Base-by-base conservation (phyloP, 805 yeast genomes). In the Dipodascopsis uninucleata region DNA sequence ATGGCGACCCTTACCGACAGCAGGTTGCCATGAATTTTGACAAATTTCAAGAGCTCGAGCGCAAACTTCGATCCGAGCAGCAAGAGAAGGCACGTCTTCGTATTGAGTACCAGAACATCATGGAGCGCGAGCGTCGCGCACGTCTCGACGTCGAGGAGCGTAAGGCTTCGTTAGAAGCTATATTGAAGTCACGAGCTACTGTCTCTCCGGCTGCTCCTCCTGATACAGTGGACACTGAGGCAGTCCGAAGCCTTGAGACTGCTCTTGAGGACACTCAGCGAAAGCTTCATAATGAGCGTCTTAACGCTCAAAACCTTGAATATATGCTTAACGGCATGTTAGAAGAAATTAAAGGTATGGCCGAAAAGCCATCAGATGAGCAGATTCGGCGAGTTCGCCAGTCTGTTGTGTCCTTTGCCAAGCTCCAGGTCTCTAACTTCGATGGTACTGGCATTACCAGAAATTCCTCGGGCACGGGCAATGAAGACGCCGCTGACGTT, bases 201-300 rank as follows among this genome's bases (percentile, higher is more conserved):
- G 32, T 17, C 17, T 46, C 41, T 16, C 12, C 12, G 12, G 35
- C 21, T 31, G 35, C 14, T 34, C 12, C 37, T 16, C n/a, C 34
- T 6, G 35, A 9, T 34, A 12, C n/a, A n/a, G 28, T 10, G 20
- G 7, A 6, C 12, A 16, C 8, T 7, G 37, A 34, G 37, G 35
- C 29, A 14, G 29, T 42, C 23, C 28, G 40, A 18, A 16, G 43
- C 14, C 46, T 49, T 7, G 49, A 49, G 35, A 16, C 35, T 10
- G 49, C 47, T 12, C 45, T 49, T 22, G 54, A 49, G 23, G 52
- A 35, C 10, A 28, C 54, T 1, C 53, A 45, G 28, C 48, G 53
- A 29, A 49, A 49, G 39, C 48, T 49, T 14, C 40, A 35, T 41
- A 44, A 36, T 31, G 54, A 49, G 31, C 51, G 54, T 18, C 34